Conservation (phyloP, 2,329 filamentous ascomycete genomes). For the Fusarium papillatum region DNA sequence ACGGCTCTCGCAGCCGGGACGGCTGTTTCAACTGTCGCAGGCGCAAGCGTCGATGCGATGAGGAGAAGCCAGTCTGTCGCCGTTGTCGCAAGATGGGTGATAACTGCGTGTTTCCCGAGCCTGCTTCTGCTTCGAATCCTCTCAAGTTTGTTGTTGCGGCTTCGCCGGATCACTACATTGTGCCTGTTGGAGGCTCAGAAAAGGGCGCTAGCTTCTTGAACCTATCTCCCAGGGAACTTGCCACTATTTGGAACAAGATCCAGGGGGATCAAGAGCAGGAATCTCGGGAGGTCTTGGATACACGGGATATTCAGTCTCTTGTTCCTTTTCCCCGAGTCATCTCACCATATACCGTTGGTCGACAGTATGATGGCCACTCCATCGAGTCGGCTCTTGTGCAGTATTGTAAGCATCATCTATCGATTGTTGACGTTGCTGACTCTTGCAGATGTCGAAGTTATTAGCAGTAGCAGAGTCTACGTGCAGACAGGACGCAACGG, state of each 20-base stretch:
- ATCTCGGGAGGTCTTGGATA: neutral
- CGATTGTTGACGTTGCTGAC: constrained; percentile 3
- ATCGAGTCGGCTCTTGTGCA: constrained; percentile 37
- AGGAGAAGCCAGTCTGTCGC: constrained; percentile 34
- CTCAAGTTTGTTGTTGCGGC: constrained; percentile 37
- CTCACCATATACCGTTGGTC: constrained; percentile 19
- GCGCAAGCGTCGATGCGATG: constrained; percentile 64
- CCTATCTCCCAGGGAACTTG: constrained; percentile 32
- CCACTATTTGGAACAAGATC: constrained; percentile 4
- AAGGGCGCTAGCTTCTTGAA: constrained; percentile 30
- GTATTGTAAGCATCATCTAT: constrained; percentile 32
- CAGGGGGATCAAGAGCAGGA: neutral
- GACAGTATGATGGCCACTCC: neutral
- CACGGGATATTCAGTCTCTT: constrained; percentile 1
- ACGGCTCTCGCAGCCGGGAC: constrained; percentile 39
- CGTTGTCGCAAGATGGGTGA: constrained; percentile 27
- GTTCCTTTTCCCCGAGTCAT: constrained; percentile 16
- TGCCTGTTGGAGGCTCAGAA: constrained; percentile 3
- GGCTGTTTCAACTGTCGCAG: constrained; percentile 62
- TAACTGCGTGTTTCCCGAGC: constrained; percentile 34
- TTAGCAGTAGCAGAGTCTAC: constrained; percentile 41
- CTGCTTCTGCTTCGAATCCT: constrained; percentile 33
- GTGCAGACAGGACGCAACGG: constrained; percentile 37
- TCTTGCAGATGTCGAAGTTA: constrained; percentile 34
- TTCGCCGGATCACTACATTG: constrained; percentile 25